Percentiles rank a stretch among this genome's conserved stretches.
phyloP scores from a whole-genome alignment of 2,329 filamentous ascomycete genomes.

The Aspergillus luchuensis region DNA sequence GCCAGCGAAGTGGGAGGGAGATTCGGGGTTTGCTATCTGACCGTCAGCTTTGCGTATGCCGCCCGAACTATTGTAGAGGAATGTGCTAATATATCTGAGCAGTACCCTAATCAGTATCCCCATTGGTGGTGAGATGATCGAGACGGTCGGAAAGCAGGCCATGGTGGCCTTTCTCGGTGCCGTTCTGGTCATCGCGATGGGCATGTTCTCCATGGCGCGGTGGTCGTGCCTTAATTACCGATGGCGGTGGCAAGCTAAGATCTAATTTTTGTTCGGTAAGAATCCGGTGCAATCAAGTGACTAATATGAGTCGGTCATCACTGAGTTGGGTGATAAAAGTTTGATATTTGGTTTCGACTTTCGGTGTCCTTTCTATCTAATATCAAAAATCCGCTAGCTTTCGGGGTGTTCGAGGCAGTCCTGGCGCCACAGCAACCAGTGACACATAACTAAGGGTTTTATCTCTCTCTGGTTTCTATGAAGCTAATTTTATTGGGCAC shows the following conservation, averaged over 20 bases:
- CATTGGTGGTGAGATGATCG: slow-evolving; percentile 52
- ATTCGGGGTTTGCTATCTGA: slow-evolving; percentile 53
- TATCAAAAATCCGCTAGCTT: no score
- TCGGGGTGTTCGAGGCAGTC: no score
- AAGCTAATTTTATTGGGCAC: accelerated
- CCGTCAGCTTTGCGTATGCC: slow-evolving; percentile 49
- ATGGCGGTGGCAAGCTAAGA: slow-evolving; percentile 35
- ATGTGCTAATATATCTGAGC: neutral
- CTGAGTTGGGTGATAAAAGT: no score
- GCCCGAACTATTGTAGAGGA: neutral
- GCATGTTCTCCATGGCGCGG: slow-evolving; percentile 37
- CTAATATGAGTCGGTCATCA: no score
- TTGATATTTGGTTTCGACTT: no score
- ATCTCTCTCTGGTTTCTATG: no score
- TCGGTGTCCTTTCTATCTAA: no score
- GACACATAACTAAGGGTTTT: no score
- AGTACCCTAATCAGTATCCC: slow-evolving; percentile 52
- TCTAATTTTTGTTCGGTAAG: neutral
- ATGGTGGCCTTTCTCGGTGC: slow-evolving; percentile 51
- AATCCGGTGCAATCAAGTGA: no score
- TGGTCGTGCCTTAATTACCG: slow-evolving; percentile 44
- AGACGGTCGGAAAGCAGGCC: slow-evolving; percentile 48
- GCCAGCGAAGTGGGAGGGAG: slow-evolving; percentile 52
- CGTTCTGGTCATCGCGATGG: slow-evolving; percentile 42
- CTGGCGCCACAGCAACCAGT: no score